Conservation (phyloP, 352 stramenopile species). For the Phytophthora multivora region DNA sequence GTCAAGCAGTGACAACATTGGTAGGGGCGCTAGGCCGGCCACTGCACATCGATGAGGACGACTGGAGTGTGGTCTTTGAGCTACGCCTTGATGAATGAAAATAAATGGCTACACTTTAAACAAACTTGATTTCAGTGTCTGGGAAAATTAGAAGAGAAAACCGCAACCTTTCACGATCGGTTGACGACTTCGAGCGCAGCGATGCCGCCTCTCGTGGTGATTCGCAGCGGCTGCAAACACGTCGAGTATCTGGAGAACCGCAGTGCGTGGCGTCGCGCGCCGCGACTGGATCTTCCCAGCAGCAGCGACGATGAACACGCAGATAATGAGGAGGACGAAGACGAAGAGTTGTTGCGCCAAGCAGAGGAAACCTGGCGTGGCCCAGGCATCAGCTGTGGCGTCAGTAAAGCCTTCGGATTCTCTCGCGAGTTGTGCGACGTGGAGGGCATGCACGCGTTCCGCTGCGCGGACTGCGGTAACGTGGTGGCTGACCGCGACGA, state of each 20-base stretch:
- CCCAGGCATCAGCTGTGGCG: constrained; percentile 3
- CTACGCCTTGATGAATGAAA: constrained; percentile 35
- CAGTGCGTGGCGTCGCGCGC: constrained; percentile 40
- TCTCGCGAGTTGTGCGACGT: constrained; percentile 55
- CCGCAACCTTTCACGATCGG: not conserved
- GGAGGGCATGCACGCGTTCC: constrained; percentile 56
- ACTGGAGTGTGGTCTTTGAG: constrained; percentile 62
- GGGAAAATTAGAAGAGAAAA: constrained; percentile 19
- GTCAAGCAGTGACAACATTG: constrained; percentile 31
- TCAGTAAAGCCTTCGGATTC: constrained; percentile 39
- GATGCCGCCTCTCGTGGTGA: constrained; percentile 79
- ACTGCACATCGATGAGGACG: constrained; percentile 54
- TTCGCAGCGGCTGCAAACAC: constrained; percentile 63
- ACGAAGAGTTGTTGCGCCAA: constrained; percentile 28
- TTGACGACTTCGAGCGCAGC: not conserved
- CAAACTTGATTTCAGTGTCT: constrained; percentile 6
- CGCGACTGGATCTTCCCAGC: constrained; percentile 24
- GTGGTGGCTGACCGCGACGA: constrained; percentile 72
- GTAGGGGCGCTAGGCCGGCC: constrained; percentile 48
- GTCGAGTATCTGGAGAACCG: constrained; percentile 72
- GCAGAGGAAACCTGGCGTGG: constrained; percentile 26
- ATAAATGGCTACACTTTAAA: constrained; percentile 23
- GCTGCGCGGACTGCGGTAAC: constrained; percentile 66
- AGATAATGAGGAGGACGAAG: constrained; percentile 33
- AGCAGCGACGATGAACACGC: constrained; percentile 33